These are phyloP conservation scores for Medicago arabica DNA, from an alignment of 306 rosid genomes.

Conservation along the genomic window DNA sequence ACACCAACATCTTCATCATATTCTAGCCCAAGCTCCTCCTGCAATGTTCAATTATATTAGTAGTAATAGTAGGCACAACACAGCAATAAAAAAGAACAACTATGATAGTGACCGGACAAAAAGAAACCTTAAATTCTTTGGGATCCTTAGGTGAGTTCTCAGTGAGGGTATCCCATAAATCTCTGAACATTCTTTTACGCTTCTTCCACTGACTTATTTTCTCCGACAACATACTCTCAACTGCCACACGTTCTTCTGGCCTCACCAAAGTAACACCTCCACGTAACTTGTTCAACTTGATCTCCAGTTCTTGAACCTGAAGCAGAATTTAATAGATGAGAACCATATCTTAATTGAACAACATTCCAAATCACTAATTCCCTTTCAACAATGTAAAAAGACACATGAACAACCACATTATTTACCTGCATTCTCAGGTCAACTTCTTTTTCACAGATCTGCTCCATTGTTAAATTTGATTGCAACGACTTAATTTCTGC, in stretches of 20 bases:
- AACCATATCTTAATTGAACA: constrained; percentile 24
- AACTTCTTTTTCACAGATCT: constrained; percentile 67
- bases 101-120: constrained; percentile 21
- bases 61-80: neutral
- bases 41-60: constrained; percentile 34
- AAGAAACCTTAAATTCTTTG: constrained; percentile 77
- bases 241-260: constrained; percentile 81
- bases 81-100: neutral
- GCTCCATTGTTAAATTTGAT: constrained; percentile 84
- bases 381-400: constrained; percentile 15
- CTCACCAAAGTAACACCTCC: constrained; percentile 89
- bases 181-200: constrained; percentile 91
- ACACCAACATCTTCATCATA: constrained; percentile 81
- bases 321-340: constrained; percentile 39
- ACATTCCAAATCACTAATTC: constrained; percentile 25
- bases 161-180: constrained; percentile 88
- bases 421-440: constrained; percentile 77
- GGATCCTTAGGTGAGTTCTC: constrained; percentile 89
- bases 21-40: constrained; percentile 95
- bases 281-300: constrained; percentile 64
- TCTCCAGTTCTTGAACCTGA: constrained; percentile 81
- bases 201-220: constrained; percentile 83
- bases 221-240: constrained; percentile 57
- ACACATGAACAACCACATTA: constrained; percentile 33
- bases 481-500: constrained; percentile 82